Evolutionary conservation across 306 rosid genomes (phyloP).

Genomic region (Glycine latifolia): DNA sequence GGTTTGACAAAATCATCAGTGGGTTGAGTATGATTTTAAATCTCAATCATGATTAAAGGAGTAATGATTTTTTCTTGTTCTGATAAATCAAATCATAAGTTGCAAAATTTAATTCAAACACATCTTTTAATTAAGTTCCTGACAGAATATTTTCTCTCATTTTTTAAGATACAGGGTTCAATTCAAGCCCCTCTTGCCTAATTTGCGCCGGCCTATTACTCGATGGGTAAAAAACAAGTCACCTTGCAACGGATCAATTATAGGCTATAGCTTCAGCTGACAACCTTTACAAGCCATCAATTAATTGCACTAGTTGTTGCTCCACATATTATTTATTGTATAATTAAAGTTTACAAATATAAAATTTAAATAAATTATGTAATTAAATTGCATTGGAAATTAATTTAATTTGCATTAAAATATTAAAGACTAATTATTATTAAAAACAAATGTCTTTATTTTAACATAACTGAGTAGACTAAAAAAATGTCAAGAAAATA

Average conservation of each 20-base stretch:
- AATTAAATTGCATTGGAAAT: background rate
- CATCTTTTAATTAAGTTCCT: background rate
- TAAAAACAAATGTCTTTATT: too few species aligned
- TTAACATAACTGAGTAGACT: too few species aligned
- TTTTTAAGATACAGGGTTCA: background rate
- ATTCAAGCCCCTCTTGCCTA: background rate
- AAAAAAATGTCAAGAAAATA: too few species aligned
- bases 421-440: background rate
- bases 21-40: background rate
- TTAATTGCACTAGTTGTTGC: background rate
- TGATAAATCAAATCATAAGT: background rate
- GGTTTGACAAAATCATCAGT: background rate
- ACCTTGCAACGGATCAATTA: background rate
- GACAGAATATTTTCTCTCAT: background rate
- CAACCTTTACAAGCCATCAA: background rate
- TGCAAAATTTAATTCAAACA: background rate
- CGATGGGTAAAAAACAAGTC: background rate
- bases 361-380: background rate
- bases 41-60: background rate
- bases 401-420: background rate
- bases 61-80: background rate
- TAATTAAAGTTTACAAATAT: background rate
- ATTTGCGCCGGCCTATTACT: constrained; percentile 14
- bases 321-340: background rate
- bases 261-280: background rate